Percentiles rank a stretch among this genome's conserved stretches.
Conservation (phyloP, 306 rosid species). For the Vachellia pachyceras region DNA sequence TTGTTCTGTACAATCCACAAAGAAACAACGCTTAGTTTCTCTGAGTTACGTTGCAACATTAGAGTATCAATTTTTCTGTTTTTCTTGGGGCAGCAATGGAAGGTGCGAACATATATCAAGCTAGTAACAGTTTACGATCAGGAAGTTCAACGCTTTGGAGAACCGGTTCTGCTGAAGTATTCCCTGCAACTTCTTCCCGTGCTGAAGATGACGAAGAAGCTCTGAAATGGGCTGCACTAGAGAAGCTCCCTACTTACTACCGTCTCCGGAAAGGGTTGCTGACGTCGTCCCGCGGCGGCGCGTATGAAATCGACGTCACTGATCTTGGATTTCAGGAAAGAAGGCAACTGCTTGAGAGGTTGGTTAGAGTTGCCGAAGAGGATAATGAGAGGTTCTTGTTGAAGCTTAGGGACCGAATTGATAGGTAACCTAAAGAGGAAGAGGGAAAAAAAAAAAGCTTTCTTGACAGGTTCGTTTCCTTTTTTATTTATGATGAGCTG, state of each 20-base stretch:
- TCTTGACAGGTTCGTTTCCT: not conserved
- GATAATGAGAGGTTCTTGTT: conserved; percentile 53
- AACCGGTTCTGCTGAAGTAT: conserved; percentile 46
- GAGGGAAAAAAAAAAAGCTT: no score
- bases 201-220: conserved; percentile 69
- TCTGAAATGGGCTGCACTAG: conserved; percentile 75
- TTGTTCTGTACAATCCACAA: not conserved
- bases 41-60: no score
- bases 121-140: conserved; percentile 40
- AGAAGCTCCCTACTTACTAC: conserved; percentile 73
- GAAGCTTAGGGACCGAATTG: conserved; percentile 69
- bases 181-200: conserved; percentile 46
- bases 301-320: conserved; percentile 56
- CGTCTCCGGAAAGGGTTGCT: conserved; percentile 78
- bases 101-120: conserved; percentile 45
- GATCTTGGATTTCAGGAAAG: conserved; percentile 57
- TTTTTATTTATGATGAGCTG: not conserved
- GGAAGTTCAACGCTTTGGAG: conserved; percentile 51
- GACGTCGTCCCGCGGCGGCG: conserved; percentile 47
- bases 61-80: not conserved
- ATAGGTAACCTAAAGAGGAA: conserved; percentile 47
- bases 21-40: not conserved
- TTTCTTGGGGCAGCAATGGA: conserved; percentile 44
- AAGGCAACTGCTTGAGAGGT: conserved; percentile 45
- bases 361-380: conserved; percentile 51